phyloP scores from a whole-genome alignment of 805 yeast species.

The Kodamaea neixiangensis region DNA sequence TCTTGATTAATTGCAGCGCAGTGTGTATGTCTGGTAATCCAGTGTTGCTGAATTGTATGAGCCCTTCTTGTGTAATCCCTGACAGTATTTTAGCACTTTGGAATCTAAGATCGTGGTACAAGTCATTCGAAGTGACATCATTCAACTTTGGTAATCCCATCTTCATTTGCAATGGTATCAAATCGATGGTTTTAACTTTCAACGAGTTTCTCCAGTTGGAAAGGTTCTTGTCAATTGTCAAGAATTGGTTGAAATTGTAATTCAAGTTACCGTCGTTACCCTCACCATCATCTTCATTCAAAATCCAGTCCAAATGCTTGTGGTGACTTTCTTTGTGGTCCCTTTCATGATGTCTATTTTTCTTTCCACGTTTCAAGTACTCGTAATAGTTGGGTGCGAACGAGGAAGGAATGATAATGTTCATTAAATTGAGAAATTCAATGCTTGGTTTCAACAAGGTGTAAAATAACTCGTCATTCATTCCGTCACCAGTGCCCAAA shows the following conservation, averaged over 20 bases:
- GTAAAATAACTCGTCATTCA: conserved; percentile 34
- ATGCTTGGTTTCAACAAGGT: conserved; percentile 43
- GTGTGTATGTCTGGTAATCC: conserved; percentile 43
- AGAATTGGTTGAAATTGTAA: conserved; percentile 45
- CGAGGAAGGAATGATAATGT: conserved; percentile 47
- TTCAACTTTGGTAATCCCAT: conserved; percentile 34
- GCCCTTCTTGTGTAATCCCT: conserved; percentile 17
- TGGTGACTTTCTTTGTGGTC: conserved; percentile 22
- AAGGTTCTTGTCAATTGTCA: conserved; percentile 43
- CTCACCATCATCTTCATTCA: conserved; percentile 49
- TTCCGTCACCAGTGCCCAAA: conserved; percentile 25
- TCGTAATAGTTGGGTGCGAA: conserved; percentile 49
- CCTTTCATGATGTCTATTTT: conserved; percentile 24
- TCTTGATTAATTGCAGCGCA: conserved; percentile 40
- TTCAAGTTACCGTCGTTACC: conserved; percentile 50
- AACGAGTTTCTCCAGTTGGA: conserved; percentile 42
- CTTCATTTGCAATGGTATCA: conserved; percentile 17
- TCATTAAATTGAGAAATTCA: conserved; percentile 45
- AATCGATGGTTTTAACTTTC: conserved; percentile 27
- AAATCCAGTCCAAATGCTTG: conserved; percentile 39
- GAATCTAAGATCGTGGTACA: conserved; percentile 31
- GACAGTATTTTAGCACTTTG: conserved; percentile 18
- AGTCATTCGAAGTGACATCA: conserved; percentile 22
- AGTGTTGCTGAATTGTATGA: conserved; percentile 25
- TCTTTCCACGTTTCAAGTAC: conserved; percentile 31